Base-by-base conservation (phyloP, 139 green algal species). In the Chlorella sorokiniana region DNA sequence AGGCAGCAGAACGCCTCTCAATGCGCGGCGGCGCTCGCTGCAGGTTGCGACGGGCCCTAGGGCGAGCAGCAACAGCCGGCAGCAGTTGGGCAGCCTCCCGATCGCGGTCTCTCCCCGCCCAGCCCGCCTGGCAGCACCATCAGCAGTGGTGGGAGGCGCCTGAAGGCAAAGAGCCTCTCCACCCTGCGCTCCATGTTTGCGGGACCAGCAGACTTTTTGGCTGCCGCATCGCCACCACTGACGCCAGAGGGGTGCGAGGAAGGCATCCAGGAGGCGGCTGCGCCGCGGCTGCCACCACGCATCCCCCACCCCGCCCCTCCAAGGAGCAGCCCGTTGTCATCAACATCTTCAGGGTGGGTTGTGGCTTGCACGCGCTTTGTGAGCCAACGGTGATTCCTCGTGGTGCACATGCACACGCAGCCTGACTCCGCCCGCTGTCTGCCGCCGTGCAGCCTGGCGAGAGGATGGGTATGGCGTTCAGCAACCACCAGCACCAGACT, bases 161-260 rank as follows among this genome's bases (percentile, higher is more conserved):
- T 23, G 9, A 54, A 72, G 37, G 65, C 65, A 10, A 14, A 16
- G 25, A 79, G 73, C 73, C 7, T 68, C 7, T 44, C 16, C 29
- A 14, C n/a, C 18, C 72, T 79, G 52, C 51, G 54, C 52, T 14
- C 73, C 9, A 52, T 69, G 31, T 78, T 78, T 67, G 48, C 33
- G 18, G 71, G 71, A 18, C 71, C 71, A 4, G 71, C 71, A 27
- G 71, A 78, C 48, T 78, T 78, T 29, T 0, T 78, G 71, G 51
- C 14, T 18, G 18, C 31, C n/a, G 31, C 44, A 33, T 0, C 70
- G 14, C 3, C 70, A 20, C 18, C 65, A 27, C 11, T 37, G 22
- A 37, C 65, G 14, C 8, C 65, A 35, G 65, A 35, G 1, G 72
- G 68, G 5, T 35, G 48, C 3, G 38, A 51, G 1, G 51, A 79